phyloP scores from a whole-genome alignment of 1,284 basidiomycete genomes.

The Moesziomyces aphidis region DNA sequence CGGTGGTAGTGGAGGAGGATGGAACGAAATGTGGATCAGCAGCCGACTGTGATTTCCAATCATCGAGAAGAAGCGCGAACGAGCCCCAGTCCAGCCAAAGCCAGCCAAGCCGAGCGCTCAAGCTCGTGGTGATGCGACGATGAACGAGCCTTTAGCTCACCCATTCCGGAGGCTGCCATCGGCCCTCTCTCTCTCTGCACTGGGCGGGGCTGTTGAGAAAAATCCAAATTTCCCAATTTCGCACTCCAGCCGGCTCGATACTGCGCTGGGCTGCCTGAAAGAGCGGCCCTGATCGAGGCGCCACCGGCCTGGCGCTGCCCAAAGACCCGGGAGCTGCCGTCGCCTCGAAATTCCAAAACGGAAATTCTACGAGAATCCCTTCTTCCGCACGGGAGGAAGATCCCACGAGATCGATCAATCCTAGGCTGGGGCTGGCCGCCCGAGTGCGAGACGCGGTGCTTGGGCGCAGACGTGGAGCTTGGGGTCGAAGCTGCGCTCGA shows the following conservation, averaged over 20 bases:
- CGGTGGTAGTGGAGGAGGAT: conserved; percentile 3
- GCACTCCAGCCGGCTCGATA: conserved; percentile 4
- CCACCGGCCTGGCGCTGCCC: too few species aligned
- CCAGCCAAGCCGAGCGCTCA: too few species aligned
- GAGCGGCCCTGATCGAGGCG: too few species aligned
- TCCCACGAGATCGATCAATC: conserved; percentile 16
- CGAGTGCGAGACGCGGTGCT: conserved; percentile 17
- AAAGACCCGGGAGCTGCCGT: conserved; percentile 6
- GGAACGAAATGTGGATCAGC: too few species aligned
- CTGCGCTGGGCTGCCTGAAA: conserved; percentile 22
- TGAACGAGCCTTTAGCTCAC: too few species aligned
- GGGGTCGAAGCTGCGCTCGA: conserved; percentile 22
- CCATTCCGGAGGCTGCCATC: too few species aligned
- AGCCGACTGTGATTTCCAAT: too few species aligned
- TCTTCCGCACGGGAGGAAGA: conserved; percentile 27
- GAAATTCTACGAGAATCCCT: conserved; percentile 1
- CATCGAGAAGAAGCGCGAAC: too few species aligned
- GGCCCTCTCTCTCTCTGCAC: too few species aligned
- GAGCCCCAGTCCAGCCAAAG: too few species aligned
- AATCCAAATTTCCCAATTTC: conserved; percentile 1
- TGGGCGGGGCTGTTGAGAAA: too few species aligned
- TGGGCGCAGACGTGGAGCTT: conserved; percentile 39
- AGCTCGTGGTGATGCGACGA: too few species aligned
- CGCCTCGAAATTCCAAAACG: conserved; percentile 19
- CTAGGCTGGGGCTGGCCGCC: conserved; percentile 4